Percentiles rank a stretch among this genome's conserved stretches.
These are phyloP conservation scores for Penicillium sp. DNA, from an alignment of 2,329 filamentous ascomycete genomes.

Conservation along the genomic window DNA sequence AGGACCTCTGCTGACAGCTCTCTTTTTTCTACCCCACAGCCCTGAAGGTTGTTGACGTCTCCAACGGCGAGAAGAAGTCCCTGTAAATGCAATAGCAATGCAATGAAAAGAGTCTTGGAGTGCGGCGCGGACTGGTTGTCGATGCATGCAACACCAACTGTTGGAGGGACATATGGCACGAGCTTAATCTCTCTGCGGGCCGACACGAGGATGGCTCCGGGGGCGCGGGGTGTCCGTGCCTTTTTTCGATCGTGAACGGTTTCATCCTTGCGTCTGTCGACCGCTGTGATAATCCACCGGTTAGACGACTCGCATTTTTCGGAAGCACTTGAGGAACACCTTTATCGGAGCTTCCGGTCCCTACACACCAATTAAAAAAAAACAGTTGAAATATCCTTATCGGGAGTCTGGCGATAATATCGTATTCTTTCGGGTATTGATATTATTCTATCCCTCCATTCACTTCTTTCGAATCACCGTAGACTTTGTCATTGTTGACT, in stretches of 20 bases:
- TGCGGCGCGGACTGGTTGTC: constrained; percentile 26
- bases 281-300: constrained; percentile 23
- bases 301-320: constrained; percentile 35
- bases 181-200: constrained; percentile 32
- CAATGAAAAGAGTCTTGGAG: constrained; percentile 28
- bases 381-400: constrained; percentile 39
- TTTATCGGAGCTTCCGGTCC: constrained; percentile 34
- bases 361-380: constrained; percentile 39
- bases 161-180: constrained; percentile 27
- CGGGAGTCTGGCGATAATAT: constrained; percentile 12
- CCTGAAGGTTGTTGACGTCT: constrained; percentile 46
- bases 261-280: constrained; percentile 29
- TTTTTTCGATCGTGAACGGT: constrained; percentile 9
- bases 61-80: constrained; percentile 48
- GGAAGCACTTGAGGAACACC: constrained; percentile 25
- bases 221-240: constrained; percentile 11
- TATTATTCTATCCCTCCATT: too few species aligned
- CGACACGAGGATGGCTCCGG: constrained; percentile 27
- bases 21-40: constrained; percentile 29
- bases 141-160: constrained; percentile 30
- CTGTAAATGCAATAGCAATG: constrained; percentile 37
- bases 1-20: constrained; percentile 22
- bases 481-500: too few species aligned
- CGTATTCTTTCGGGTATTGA: too few species aligned
- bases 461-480: too few species aligned